Percentiles rank a stretch among this genome's conserved stretches.
These are phyloP conservation scores for Populus pruinosa DNA, from an alignment of 345 rosid genomes.

Conservation along the genomic window DNA sequence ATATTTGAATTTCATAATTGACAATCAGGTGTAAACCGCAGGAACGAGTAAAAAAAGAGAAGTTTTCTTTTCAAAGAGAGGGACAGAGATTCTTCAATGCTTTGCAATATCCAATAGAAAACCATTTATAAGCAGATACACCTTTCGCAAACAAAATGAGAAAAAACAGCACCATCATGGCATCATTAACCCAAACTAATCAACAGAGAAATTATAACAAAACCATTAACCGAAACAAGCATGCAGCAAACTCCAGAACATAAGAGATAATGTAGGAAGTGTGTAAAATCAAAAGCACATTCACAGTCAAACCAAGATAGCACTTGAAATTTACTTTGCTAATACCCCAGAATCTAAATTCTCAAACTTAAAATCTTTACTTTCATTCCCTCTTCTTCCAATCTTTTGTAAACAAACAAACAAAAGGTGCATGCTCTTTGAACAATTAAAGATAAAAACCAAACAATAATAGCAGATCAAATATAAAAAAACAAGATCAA, in stretches of 20 bases:
- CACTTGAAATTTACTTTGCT: not conserved
- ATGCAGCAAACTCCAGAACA: not conserved
- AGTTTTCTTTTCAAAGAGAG: not conserved
- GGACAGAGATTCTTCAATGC: not conserved
- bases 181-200: not conserved
- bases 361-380: not conserved
- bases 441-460: constrained; percentile 1
- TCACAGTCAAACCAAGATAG: not conserved
- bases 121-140: not conserved
- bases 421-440: not conserved
- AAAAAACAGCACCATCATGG: not conserved
- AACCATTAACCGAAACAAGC: not conserved
- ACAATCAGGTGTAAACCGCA: too few relatives aligned
- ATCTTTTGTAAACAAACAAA: not conserved
- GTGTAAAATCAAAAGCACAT: not conserved
- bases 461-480: not conserved
- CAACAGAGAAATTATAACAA: not conserved
- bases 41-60: not conserved
- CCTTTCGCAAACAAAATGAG: not conserved
- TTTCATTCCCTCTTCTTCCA: not conserved
- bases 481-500: not conserved
- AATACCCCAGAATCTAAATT: not conserved
- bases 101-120: not conserved
- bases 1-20: not conserved
- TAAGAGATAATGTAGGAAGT: not conserved